These are phyloP conservation scores for Fallopia convolvulus DNA, from an alignment of 148 eudicot genomes.

Conservation along the genomic window DNA sequence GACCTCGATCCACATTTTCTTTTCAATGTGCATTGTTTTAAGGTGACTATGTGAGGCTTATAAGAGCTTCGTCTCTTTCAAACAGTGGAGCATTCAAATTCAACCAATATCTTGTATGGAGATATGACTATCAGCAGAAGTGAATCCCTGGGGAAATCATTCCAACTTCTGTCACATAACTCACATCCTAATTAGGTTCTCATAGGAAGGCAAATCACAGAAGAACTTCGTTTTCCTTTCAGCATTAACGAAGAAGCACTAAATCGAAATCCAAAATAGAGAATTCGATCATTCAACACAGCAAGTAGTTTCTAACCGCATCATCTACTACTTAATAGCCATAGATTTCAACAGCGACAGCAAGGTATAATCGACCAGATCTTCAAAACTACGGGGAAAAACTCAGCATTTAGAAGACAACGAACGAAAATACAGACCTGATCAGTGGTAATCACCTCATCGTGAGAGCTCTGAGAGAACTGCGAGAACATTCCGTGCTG, in stretches of 20 bases:
- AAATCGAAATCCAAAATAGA: not conserved
- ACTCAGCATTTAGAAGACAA: not conserved
- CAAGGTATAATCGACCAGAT: not conserved
- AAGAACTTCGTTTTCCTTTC: not conserved
- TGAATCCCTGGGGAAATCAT: not conserved
- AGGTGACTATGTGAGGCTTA: not conserved
- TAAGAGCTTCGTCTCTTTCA: not conserved
- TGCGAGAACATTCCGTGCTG: slow-evolving; percentile 78
- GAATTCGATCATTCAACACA: not conserved
- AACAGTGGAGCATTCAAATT: not conserved
- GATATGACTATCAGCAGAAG: not conserved
- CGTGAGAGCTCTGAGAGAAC: slow-evolving; percentile 73
- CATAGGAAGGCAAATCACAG: not conserved
- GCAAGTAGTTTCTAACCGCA: not conserved
- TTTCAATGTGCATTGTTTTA: not conserved
- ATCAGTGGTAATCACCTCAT: slow-evolving; percentile 43
- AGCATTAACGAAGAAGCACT: not conserved
- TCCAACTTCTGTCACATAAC: not conserved
- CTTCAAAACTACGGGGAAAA: not conserved
- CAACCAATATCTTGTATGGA: not conserved
- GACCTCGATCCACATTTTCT: not conserved
- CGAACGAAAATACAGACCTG: slow-evolving; percentile 27
- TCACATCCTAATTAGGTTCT: not conserved
- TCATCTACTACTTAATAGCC: not conserved
- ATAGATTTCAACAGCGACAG: not conserved